These are phyloP conservation scores for Mimosa bimucronata DNA, from an alignment of 306 rosid species.

Conservation along the genomic window DNA sequence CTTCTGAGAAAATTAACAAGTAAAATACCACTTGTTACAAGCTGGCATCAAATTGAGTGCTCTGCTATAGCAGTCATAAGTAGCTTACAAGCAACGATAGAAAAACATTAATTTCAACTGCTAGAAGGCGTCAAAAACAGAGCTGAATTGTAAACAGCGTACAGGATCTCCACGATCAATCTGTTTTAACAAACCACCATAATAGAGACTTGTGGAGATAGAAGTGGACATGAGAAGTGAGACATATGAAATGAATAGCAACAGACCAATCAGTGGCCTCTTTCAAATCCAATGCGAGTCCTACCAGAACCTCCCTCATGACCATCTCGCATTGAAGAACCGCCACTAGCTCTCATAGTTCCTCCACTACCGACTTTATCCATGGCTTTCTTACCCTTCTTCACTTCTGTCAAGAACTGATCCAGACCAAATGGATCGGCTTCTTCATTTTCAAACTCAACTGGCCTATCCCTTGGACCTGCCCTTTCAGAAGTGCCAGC, in stretches of 20 bases:
- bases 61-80: slow-evolving; percentile 16
- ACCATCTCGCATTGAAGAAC: slow-evolving; percentile 78
- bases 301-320: slow-evolving; percentile 80
- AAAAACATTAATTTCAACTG: slow-evolving; percentile 1
- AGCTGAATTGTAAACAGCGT: not conserved
- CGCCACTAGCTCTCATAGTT: slow-evolving; percentile 89
- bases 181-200: not conserved
- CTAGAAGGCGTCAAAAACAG: not conserved
- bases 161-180: slow-evolving; percentile 14
- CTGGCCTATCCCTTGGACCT: slow-evolving; percentile 77
- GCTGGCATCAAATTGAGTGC: slow-evolving; percentile 3
- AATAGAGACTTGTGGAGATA: slow-evolving; percentile 1
- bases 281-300: slow-evolving; percentile 83
- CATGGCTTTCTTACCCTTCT: slow-evolving; percentile 83
- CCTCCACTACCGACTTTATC: slow-evolving; percentile 80
- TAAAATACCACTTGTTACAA: slow-evolving; percentile 21
- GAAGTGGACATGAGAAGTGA: not conserved
- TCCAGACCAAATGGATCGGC: slow-evolving; percentile 96
- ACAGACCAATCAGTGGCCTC: slow-evolving; percentile 58
- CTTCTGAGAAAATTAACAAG: not conserved
- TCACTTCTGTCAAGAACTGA: slow-evolving; percentile 80
- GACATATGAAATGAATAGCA: slow-evolving; percentile 10
- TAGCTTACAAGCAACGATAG: slow-evolving; percentile 12
- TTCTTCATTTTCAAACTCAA: slow-evolving; percentile 90
- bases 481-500: slow-evolving; percentile 71